Evolutionary conservation across 495 filamentous ascomycete species (phyloP).

Genomic region (Geoglossum glabrum): DNA sequence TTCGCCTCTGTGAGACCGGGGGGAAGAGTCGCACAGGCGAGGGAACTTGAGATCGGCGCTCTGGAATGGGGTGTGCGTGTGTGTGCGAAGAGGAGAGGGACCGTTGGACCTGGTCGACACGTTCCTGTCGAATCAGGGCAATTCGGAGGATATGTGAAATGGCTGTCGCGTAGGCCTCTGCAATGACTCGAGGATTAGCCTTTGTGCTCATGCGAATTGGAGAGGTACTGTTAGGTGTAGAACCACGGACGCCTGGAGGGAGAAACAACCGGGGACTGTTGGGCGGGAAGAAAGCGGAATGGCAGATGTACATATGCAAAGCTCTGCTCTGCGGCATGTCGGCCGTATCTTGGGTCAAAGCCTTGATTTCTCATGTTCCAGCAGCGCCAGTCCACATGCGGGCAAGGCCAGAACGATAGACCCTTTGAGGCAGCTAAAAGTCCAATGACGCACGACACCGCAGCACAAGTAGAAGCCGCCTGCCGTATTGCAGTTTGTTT

Average conservation of each 20-base stretch:
- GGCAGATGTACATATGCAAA: constrained; percentile 1
- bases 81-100: not conserved
- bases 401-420: not conserved
- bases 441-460: not conserved
- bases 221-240: not conserved
- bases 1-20: constrained; percentile 1
- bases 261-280: not conserved
- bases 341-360: not conserved
- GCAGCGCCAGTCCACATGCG: not conserved
- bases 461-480: not conserved
- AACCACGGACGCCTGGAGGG: not conserved
- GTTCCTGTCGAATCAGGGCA: not conserved
- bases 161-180: not conserved
- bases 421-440: not conserved
- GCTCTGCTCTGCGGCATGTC: not conserved
- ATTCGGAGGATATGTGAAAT: not conserved
- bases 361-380: not conserved
- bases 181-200: not conserved
- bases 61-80: not conserved
- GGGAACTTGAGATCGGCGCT: not conserved
- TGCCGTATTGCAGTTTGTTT: not conserved
- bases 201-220: not conserved
- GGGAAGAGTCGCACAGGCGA: not conserved
- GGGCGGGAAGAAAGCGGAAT: not conserved
- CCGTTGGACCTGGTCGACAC: not conserved